Conservation (phyloP, 495 filamentous ascomycete species). For the Melanomma pulvis-pyrius region DNA sequence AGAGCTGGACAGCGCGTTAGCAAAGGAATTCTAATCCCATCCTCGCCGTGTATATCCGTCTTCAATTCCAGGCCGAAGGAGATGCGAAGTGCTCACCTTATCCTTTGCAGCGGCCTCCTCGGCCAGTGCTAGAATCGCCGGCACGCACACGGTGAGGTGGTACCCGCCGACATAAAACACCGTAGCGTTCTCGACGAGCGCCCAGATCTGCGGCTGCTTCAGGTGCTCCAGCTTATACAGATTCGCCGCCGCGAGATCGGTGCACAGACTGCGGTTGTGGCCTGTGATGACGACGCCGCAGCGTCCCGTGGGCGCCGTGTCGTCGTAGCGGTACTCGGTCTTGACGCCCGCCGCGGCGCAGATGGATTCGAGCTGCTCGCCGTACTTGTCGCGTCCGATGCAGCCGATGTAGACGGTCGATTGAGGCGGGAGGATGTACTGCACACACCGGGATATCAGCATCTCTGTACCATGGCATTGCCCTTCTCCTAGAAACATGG, state of each 20-base stretch:
- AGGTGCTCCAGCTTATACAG: slow-evolving; percentile 94
- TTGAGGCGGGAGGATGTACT: slow-evolving; percentile 89
- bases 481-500: neutral
- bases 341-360: slow-evolving; percentile 80
- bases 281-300: slow-evolving; percentile 97
- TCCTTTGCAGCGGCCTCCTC: slow-evolving; percentile 85
- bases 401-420: slow-evolving; percentile 91
- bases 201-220: slow-evolving; percentile 87
- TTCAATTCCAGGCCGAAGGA: neutral
- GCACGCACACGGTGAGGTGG: slow-evolving; percentile 85
- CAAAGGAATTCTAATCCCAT: neutral
- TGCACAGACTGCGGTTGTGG: slow-evolving; percentile 89
- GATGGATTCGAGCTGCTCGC: slow-evolving; percentile 78
- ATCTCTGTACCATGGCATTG: neutral
- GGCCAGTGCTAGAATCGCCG: slow-evolving; percentile 83
- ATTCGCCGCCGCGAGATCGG: slow-evolving; percentile 94
- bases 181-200: slow-evolving; percentile 81
- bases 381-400: slow-evolving; percentile 89
- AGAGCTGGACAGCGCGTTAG: slow-evolving; percentile 52
- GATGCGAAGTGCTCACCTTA: slow-evolving; percentile 60
- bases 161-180: slow-evolving; percentile 93
- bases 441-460: neutral
- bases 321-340: slow-evolving; percentile 90
- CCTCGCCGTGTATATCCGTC: too few species aligned
- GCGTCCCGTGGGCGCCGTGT: slow-evolving; percentile 79